Base-by-base conservation (phyloP, 495 filamentous ascomycete species). In the Xylaria flabelliformis region DNA sequence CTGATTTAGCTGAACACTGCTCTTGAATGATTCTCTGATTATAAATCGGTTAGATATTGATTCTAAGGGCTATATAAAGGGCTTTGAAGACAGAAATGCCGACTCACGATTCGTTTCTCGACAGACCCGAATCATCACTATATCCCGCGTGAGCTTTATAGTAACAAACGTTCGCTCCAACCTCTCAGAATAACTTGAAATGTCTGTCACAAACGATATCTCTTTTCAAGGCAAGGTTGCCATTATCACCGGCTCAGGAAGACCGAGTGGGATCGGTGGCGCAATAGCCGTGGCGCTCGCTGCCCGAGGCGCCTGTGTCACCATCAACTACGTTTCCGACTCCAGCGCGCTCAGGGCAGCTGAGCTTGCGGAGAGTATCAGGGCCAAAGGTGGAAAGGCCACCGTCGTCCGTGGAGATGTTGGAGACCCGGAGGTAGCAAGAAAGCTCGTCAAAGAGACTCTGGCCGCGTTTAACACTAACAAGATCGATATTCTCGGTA, bases 221-320 rank as follows among this genome's bases (percentile, higher is more conserved):
- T 85, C 82, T 9, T 82, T 88, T 19, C 36, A 75, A 13, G 84
- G 83, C 62, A 88, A 88, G 75, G 74, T 82, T 36, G 86, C 85
- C 74, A 83, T 88, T 15, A 75, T 89, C 69, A 89, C 85, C 9
- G 85, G 85, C 24, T 85, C 82, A 73, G 70, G 84, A 77, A 64
- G 72, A 59, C 76, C 80, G 29, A 84, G 75, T 64, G 85, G 85
- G 36, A 86, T 88, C 44, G 85, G 85, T 2, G 82, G 82, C 4
- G 80, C 75, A 8, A 85, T 86, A 58, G 85, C 82, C 15, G n/a
- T 53, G 4, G 75, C 78, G 0, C 76, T 88, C 7, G 82, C 83
- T 48, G 71, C 75, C 3, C 78, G 82, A 68, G 85, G 84, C 8
- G 82, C 75, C 75, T 80, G 71, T 17, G 42, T 61, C 58, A 61